These are phyloP conservation scores for Guyanaporus albipodus DNA, from an alignment of 768 basidiomycete species.

Conservation along the genomic window DNA sequence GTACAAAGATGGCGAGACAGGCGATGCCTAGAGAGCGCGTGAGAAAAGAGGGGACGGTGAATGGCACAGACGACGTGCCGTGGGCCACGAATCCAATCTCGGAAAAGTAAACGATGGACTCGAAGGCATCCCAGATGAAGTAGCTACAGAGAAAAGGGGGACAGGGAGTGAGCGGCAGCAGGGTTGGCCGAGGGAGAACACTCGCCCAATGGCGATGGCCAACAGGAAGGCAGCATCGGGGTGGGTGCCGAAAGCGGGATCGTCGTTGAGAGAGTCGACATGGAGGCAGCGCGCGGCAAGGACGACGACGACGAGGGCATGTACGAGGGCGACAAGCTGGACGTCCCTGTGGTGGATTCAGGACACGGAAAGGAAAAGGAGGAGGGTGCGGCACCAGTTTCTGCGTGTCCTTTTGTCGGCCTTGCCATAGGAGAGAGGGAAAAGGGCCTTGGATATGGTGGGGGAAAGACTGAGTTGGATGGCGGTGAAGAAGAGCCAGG, in stretches of 20 bases:
- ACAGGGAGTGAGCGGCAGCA: no score
- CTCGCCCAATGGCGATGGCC: conserved; percentile 69
- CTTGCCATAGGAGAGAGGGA: conserved; percentile 47
- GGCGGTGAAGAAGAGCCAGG: conserved; percentile 54
- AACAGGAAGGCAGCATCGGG: conserved; percentile 50
- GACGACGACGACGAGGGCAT: conserved; percentile 64
- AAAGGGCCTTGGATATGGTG: conserved; percentile 42
- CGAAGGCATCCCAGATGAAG: conserved; percentile 82
- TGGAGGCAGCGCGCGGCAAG: conserved; percentile 54
- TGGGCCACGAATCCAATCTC: conserved; percentile 77
- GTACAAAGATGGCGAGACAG: conserved; percentile 61
- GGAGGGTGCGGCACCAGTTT: conserved; percentile 47
- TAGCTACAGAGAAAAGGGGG: conserved; percentile 49
- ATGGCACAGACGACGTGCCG: conserved; percentile 38
- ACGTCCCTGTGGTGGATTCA: conserved; percentile 48
- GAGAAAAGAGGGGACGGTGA: not conserved
- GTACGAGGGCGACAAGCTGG: conserved; percentile 69
- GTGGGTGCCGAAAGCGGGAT: conserved; percentile 78
- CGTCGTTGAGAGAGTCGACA: conserved; percentile 43
- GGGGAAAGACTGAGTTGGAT: conserved; percentile 61
- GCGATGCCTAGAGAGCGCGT: conserved; percentile 42
- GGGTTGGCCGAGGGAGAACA: no score
- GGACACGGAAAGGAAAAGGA: not conserved
- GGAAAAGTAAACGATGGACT: conserved; percentile 62
- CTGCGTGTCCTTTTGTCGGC: conserved; percentile 46